Percentiles rank a stretch among this genome's conserved stretches.
Evolutionary conservation across 2,329 filamentous ascomycete genomes (phyloP).

Genomic region (Simplicillium aogashimaense): DNA sequence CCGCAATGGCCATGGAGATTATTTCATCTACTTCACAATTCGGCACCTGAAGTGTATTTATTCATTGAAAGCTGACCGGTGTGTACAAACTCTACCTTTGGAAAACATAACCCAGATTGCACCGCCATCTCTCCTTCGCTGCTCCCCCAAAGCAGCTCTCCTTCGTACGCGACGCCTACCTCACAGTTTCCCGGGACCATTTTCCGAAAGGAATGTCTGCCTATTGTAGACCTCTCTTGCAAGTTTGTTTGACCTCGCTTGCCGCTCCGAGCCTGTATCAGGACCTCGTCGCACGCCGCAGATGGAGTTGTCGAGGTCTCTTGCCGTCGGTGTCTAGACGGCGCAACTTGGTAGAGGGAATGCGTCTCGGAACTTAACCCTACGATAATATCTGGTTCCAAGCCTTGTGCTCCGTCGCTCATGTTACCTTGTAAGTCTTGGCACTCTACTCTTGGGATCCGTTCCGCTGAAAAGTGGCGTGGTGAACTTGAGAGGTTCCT

Average conservation of each 20-base stretch:
- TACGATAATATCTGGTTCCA: constrained; percentile 65
- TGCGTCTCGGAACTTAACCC: constrained; percentile 90
- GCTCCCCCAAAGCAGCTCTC: constrained; percentile 4
- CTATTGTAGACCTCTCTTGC: constrained; percentile 26
- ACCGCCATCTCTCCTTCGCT: constrained; percentile 34
- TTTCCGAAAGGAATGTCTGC: constrained; percentile 59
- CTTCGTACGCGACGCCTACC: constrained; percentile 60
- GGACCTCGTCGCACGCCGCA: constrained; percentile 40
- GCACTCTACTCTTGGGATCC: constrained; percentile 18
- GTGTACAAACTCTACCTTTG: no score
- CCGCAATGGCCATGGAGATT: no score
- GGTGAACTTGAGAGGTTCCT: constrained; percentile 19
- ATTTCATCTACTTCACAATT: no score
- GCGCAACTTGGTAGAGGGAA: constrained; percentile 43
- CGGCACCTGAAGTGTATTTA: no score
- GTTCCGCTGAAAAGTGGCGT: constrained; percentile 40
- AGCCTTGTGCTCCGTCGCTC: constrained; percentile 69
- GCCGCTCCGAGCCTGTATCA: constrained; percentile 53
- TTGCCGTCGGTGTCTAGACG: constrained; percentile 26
- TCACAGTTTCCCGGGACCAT: constrained; percentile 68
- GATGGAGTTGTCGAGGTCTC: constrained; percentile 27
- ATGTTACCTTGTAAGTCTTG: constrained; percentile 53
- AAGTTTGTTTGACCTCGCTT: constrained; percentile 31
- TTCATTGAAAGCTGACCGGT: no score
- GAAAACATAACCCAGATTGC: no score